phyloP scores from a whole-genome alignment of 345 rosid genomes.

The Rubroshorea leprosula region DNA sequence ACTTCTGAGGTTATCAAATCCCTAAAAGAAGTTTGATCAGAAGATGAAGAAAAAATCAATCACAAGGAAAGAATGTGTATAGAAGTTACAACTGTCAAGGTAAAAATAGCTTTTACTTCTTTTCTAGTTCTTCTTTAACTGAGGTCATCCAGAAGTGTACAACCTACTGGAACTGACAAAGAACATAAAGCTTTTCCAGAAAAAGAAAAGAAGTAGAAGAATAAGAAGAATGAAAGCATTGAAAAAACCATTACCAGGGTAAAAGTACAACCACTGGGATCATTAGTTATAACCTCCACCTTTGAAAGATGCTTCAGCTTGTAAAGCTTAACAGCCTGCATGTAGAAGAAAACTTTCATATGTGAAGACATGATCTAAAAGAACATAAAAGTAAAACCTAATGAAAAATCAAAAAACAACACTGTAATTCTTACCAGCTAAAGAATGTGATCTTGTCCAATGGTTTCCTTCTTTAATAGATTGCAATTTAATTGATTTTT shows the following conservation, averaged over 20 bases:
- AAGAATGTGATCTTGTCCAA: not conserved
- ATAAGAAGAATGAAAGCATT: not conserved
- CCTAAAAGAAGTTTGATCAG: conserved; percentile 54
- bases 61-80: not conserved
- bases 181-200: conserved; percentile 8
- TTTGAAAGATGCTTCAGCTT: conserved; percentile 94
- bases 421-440: not conserved
- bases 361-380: conserved; percentile 12
- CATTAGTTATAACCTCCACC: conserved; percentile 90
- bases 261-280: conserved; percentile 96
- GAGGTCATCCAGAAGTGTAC: not conserved
- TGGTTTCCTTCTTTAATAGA: not conserved
- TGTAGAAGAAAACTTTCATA: conserved; percentile 11
- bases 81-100: not conserved
- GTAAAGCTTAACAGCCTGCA: conserved; percentile 90
- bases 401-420: not conserved
- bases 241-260: conserved; percentile 56
- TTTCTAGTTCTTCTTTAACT: conserved; percentile 7
- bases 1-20: conserved; percentile 97
- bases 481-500: no score
- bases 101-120: conserved; percentile 1
- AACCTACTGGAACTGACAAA: conserved; percentile 3
- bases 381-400: not conserved
- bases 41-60: conserved; percentile 4
- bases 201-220: not conserved